These are phyloP conservation scores for Populus pruinosa DNA, from an alignment of 345 rosid genomes.

Conservation along the genomic window DNA sequence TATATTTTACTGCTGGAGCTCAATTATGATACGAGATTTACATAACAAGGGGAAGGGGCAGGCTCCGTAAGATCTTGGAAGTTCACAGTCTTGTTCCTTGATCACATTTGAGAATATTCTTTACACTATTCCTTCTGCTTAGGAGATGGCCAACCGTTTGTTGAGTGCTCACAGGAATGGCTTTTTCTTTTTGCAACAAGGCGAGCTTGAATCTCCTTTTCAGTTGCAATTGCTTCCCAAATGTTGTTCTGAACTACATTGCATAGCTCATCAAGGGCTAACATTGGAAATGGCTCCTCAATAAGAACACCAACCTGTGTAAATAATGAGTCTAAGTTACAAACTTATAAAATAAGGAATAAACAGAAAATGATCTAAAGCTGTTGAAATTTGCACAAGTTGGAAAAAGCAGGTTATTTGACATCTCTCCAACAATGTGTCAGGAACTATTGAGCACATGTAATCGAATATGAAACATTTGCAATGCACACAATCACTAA, in stretches of 20 bases:
- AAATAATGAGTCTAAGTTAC: neutral
- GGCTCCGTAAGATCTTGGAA: neutral
- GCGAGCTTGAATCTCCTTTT: constrained; percentile 47
- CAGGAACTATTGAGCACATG: neutral
- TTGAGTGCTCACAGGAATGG: constrained; percentile 42
- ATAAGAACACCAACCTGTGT: constrained; percentile 91
- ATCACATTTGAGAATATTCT: neutral
- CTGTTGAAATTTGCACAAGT: neutral
- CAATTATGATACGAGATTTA: neutral
- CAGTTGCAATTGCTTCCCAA: constrained; percentile 53
- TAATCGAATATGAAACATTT: neutral
- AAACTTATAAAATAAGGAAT: neutral
- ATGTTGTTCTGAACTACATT: constrained; percentile 43
- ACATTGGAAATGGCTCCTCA: constrained; percentile 94
- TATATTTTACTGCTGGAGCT: neutral
- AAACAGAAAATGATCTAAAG: neutral
- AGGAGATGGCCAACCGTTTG: constrained; percentile 72
- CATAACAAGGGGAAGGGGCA: neutral
- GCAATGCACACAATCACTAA: too few relatives aligned
- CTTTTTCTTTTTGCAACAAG: constrained; percentile 44
- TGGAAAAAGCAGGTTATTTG: neutral
- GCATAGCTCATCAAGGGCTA: constrained; percentile 85
- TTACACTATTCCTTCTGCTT: neutral
- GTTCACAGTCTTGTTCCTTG: neutral
- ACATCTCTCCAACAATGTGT: too few relatives aligned